Conservation (phyloP, 225 moss, liverwort and hornwort species). For the Straminergon stramineum region DNA sequence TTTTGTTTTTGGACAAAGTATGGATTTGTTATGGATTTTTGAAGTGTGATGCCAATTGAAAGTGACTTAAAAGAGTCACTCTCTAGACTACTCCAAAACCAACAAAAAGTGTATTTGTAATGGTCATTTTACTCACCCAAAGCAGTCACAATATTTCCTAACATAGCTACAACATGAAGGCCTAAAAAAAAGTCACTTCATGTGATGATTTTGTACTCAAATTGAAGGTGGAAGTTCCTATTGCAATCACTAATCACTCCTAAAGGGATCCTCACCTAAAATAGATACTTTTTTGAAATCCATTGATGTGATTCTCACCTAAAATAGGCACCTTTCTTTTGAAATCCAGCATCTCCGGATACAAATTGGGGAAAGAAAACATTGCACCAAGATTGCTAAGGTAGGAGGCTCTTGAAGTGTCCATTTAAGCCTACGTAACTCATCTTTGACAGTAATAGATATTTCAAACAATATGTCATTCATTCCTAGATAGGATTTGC, state of each 20-base stretch:
- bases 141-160: neutral
- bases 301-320: neutral
- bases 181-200: fast-evolving
- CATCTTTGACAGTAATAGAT: too few relatives aligned
- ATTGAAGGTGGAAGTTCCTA: neutral
- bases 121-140: neutral
- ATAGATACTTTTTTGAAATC: neutral
- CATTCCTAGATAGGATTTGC: too few relatives aligned
- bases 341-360: neutral
- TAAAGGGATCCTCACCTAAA: neutral
- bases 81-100: neutral
- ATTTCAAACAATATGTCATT: too few relatives aligned
- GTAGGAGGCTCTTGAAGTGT: too few relatives aligned
- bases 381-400: neutral
- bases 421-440: too few relatives aligned
- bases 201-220: neutral
- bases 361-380: neutral
- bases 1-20: too few relatives aligned
- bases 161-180: neutral
- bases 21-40: neutral
- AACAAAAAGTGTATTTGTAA: neutral
- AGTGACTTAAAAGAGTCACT: fast-evolving
- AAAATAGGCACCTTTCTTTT: too few relatives aligned
- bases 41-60: neutral
- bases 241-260: fast-evolving